Evolutionary conservation across 2,329 filamentous ascomycete species (phyloP), one percentile per base, ranked within the genome.

Genomic region (Pseudodiploospora longispora): DNA sequence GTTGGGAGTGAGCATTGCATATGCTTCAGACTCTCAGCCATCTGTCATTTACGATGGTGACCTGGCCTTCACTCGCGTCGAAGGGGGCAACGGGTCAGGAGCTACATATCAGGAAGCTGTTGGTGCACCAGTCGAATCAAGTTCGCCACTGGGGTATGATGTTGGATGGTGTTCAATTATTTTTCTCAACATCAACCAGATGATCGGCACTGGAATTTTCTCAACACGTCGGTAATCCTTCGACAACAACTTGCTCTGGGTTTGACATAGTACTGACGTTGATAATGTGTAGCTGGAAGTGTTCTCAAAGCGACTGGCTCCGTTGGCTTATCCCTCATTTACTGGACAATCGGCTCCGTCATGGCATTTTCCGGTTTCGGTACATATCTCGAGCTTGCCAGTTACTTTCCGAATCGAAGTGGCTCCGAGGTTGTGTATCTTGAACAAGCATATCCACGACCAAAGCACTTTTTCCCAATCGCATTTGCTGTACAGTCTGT

Each of bases 381-480:
- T 0, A 72, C 82, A 0, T 84, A 84, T 45, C 72, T 84, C 6
- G 82, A 85, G 53, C 74, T 76, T 10, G 73, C 79, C 0, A 70
- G 76, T 1, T 84, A 80, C 49, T 85, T 85, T 47, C 80, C 81
- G 1, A 83, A 75, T 54, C 74, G 82, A 6, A 82, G 76, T 2
- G 82, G 81, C 0, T 73, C 74, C 0, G 79, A 85, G 52, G 80
- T 82, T 0, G 81, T 82, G 0, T 85, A 83, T 51, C 69, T 85
- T 0, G 82, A 85, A 51, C 82, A 85, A 54, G 76, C 79, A 0
- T 86, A 75, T 49, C 80, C 80, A 1, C 69, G 78, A 1, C 82
- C 82, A 0, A 74, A 69, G 43, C 82, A 78, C 55, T 71, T 85
- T 47, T 77, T 85, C 40, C 79, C 81, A 0, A 76, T 77, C 0